Base-by-base conservation (phyloP, 306 rosid species). In the Pyrus bretschneideri region DNA sequence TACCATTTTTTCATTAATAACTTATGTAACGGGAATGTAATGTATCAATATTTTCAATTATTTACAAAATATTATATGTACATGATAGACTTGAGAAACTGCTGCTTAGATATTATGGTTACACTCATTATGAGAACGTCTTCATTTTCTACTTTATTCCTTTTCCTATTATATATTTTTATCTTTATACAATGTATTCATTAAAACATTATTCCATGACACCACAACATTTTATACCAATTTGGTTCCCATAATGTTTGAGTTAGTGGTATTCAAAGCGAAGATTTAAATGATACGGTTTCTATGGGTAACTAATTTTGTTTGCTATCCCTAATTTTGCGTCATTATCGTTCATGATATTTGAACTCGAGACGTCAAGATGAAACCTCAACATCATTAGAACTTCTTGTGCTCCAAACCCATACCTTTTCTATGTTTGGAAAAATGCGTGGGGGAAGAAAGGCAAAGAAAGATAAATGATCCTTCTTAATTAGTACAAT, bases 341-440 rank as follows among this genome's bases (percentile, higher is more conserved):
- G 0, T 5, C 3, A 17, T 15, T 51, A 0, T 2, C 3, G 21
- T 2, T 49, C 2, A 15, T 14, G 55, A 49, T 14, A 15, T 49
- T 49, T 49, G 9, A 49, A 4, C 21, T 17, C 21, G 2, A 15
- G 55, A 49, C 1, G 0, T 17, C 3, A 1, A 49, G 19, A 15
- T 49, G 8, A 6, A 49, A 15, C 21, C 21, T 15, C 8, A 49
- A 0, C 55, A 4, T 49, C 55, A 18, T 15, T 49, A 5, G 55
- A 49, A 49, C 18, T 49, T 49, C 55, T 5, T 49, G 55, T 5
- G 21, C 55, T 49, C 55, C 21, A 49, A 49, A 15, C 55, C 55
- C 55, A 49, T 15, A 6, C 21, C 18, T 49, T 49, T 49, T 9
- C 21, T 15, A 17, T 2, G 55, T 15, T 40, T 64, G 27, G 0